Evolutionary conservation across 495 filamentous ascomycete species (phyloP).

Genomic region (Aspergillus heteromorphus): DNA sequence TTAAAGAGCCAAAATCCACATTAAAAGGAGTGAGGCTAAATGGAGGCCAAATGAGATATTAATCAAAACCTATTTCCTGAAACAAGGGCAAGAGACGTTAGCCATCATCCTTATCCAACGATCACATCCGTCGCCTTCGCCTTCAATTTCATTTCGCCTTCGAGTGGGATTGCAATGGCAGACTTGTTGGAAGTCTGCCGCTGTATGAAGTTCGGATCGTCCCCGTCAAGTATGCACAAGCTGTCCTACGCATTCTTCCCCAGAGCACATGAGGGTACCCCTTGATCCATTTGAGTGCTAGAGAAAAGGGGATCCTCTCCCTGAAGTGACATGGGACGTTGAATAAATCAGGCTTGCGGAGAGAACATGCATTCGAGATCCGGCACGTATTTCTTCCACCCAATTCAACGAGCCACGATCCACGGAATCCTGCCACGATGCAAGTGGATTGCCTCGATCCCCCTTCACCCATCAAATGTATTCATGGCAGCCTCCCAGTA

Average conservation of each 20-base stretch:
- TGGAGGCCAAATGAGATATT: conserved; percentile 12
- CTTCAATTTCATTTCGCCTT: neutral
- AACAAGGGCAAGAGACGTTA: conserved; percentile 2
- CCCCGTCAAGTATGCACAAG: conserved; percentile 13
- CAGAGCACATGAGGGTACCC: conserved; percentile 6
- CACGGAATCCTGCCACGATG: neutral
- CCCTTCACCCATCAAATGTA: neutral
- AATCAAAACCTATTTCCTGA: conserved; percentile 14
- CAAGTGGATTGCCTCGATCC: neutral
- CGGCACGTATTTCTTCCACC: neutral
- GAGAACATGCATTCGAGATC: neutral
- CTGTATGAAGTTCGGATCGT: conserved; percentile 16
- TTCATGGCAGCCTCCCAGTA: neutral
- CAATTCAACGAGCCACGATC: neutral
- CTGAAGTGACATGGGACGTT: neutral
- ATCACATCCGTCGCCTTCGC: neutral
- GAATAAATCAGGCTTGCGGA: conserved; percentile 4
- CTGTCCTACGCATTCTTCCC: conserved; percentile 8
- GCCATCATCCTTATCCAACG: neutral
- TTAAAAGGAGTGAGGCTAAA: conserved; percentile 21
- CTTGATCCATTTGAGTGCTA: conserved; percentile 5
- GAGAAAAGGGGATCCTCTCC: conserved; percentile 5
- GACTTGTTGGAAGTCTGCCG: conserved; percentile 7
- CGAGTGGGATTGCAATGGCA: neutral
- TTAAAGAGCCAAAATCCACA: conserved; percentile 21